Evolutionary conservation across 2,329 filamentous ascomycete species (phyloP), one percentile per base, ranked within the genome.

Genomic region (Xylaria sp.): DNA sequence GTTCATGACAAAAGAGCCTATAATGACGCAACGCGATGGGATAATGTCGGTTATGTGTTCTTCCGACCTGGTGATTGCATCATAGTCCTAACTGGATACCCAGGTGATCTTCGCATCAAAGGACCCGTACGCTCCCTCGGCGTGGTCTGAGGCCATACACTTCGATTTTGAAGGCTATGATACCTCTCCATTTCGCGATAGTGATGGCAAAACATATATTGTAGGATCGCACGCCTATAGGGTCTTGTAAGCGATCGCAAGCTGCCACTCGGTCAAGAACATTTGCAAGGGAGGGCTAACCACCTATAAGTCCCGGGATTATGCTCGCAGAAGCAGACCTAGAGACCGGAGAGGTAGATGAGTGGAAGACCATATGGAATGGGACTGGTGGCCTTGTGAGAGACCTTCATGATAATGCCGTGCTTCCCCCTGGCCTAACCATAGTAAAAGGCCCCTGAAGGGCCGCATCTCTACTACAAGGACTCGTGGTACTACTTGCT

Each of bases 171-270:
- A 77, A 8, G 82, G 82, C 1, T 84, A 84, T 55, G 86, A 88
- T 56, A 82, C 84, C 0, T 81, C 79, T 35, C 78, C 81, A 7
- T 84, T 85, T 67, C 87, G 84, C 82, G 82, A 87, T 52, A 79
- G 80, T 0, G 80, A 87, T 49, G 85, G 84, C 1, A 82, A 78
- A 60, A 75, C 80, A 0, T 87, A 86, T 60, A 79, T 85, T 3
- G 78, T 77, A 0, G 78, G 76, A 3, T 75, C 71, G n/a, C 77
- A 78, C 61, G 74, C 74, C 6, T 79, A 74, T 72, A 71, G 74
- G 57, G 71, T 78, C 17, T 64, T 61, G 69, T 75, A 43, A 61
- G 71, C 66, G 8, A 33, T 23, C 21, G 7, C 1, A 4, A 8
- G 2, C 15, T 28, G 1, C 9, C 5, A 12, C 8, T n/a, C n/a